Evolutionary conservation across 1,284 basidiomycete species (phyloP).

Genomic region (Ceratobasidium sp.): DNA sequence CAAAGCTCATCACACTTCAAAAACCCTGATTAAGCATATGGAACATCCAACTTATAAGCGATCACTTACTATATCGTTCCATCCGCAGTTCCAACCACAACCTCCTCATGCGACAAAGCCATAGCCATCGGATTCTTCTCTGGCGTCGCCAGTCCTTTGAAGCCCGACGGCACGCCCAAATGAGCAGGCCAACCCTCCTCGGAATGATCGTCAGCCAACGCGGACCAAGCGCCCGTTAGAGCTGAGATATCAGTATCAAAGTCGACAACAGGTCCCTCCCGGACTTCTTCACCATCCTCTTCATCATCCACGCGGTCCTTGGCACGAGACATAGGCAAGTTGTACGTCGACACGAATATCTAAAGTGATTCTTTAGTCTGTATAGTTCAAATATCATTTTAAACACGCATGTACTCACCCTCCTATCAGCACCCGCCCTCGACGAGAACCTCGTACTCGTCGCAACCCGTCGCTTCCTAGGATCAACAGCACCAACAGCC

Average conservation of each 20-base stretch:
- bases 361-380: constrained; percentile 57
- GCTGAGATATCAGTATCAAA: constrained; percentile 69
- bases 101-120: constrained; percentile 86
- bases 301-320: constrained; percentile 58
- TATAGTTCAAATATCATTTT: not conserved
- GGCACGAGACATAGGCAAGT: constrained; percentile 53
- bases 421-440: constrained; percentile 79
- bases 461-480: constrained; percentile 81
- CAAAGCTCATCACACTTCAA: constrained; percentile 77
- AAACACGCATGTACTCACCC: constrained; percentile 64
- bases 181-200: constrained; percentile 55
- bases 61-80: constrained; percentile 84
- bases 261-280: constrained; percentile 62
- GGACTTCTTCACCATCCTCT: constrained; percentile 56
- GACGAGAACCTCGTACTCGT: constrained; percentile 88
- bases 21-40: constrained; percentile 29
- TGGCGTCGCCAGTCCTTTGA: constrained; percentile 78
- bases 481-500: constrained; percentile 83
- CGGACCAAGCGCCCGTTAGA: constrained; percentile 76
- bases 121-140: constrained; percentile 91
- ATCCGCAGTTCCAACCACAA: constrained; percentile 86
- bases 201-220: constrained; percentile 62
- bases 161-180: constrained; percentile 68
- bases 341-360: constrained; percentile 84
- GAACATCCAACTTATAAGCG: constrained; percentile 30